A percentile compares a stretch with the other conserved stretches of the same genome.
Evolutionary conservation across 2,329 filamentous ascomycete genomes (phyloP).

Genomic region (Colletotrichum sp.): DNA sequence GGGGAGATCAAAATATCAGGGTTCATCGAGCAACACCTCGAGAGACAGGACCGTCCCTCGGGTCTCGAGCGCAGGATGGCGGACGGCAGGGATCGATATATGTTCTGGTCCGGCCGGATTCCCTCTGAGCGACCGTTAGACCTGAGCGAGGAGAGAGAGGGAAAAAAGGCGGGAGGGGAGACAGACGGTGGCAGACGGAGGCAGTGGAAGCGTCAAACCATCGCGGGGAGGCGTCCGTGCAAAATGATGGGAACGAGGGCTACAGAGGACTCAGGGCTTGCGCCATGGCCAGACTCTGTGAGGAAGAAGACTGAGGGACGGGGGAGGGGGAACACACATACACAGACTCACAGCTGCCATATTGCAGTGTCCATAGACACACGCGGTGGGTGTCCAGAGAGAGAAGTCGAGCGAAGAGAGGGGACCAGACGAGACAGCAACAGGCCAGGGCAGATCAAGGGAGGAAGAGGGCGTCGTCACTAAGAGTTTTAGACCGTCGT

Average conservation of each 20-base stretch:
- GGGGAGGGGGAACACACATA: neutral
- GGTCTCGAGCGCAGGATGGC: neutral
- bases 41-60: neutral
- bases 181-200: constrained; percentile 4
- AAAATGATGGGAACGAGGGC: constrained; percentile 11
- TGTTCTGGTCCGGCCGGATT: neutral
- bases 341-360: neutral
- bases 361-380: neutral
- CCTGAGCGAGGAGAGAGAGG: neutral
- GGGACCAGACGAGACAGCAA: neutral
- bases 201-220: constrained; percentile 18
- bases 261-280: neutral
- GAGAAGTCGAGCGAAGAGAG: neutral
- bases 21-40: constrained; percentile 5
- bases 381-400: neutral
- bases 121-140: constrained; percentile 3
- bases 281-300: constrained; percentile 8
- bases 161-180: constrained; percentile 9
- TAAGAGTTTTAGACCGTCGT: constrained; percentile 4
- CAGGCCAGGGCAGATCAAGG: constrained; percentile 3
- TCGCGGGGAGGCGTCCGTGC: constrained; percentile 20
- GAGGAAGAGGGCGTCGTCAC: constrained; percentile 15
- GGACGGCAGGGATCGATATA: constrained; percentile 12
- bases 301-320: neutral
- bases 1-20: neutral